These are phyloP conservation scores for Nadsonia commutata DNA, from an alignment of 1,139 yeast species.

Conservation along the genomic window DNA sequence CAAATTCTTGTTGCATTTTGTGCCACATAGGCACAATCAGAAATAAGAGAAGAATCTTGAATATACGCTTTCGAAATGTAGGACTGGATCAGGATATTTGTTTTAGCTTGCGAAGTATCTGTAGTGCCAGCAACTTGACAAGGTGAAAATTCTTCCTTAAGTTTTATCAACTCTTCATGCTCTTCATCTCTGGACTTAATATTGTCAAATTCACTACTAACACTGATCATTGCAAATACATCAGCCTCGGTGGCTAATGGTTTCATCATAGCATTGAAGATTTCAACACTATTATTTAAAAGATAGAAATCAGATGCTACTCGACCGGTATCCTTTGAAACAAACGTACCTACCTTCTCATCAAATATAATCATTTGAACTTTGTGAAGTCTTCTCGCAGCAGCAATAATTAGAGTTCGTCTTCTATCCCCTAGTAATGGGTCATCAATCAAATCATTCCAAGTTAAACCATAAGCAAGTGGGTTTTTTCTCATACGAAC, in stretches of 20 bases:
- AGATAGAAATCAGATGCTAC: conserved; percentile 90
- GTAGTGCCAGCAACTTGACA: conserved; percentile 75
- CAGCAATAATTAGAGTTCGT: conserved; percentile 56
- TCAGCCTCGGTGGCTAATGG: conserved; percentile 90
- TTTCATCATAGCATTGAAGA: conserved; percentile 71
- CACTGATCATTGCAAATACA: conserved; percentile 72
- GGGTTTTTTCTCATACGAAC: conserved; percentile 94
- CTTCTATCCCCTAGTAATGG: conserved; percentile 65
- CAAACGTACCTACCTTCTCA: conserved; percentile 65
- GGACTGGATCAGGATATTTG: conserved; percentile 77
- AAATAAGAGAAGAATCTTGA: conserved; percentile 60
- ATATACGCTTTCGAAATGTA: conserved; percentile 64
- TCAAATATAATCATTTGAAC: conserved; percentile 91
- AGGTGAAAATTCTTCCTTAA: conserved; percentile 49
- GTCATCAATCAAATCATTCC: conserved; percentile 74
- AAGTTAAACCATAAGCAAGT: conserved; percentile 80
- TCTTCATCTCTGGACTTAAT: conserved; percentile 86
- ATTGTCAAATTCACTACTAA: conserved; percentile 90
- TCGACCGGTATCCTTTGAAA: conserved; percentile 82
- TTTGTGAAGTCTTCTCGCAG: conserved; percentile 69
- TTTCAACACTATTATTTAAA: conserved; percentile 71
- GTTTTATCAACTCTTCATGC: conserved; percentile 46
- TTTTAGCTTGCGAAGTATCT: conserved; percentile 71
- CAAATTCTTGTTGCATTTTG: conserved; percentile 90
- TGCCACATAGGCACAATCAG: conserved; percentile 87